Evolutionary conservation across 2,329 filamentous ascomycete species (phyloP), one percentile per base, ranked within the genome.

Genomic region (Dissoconium aciculare): DNA sequence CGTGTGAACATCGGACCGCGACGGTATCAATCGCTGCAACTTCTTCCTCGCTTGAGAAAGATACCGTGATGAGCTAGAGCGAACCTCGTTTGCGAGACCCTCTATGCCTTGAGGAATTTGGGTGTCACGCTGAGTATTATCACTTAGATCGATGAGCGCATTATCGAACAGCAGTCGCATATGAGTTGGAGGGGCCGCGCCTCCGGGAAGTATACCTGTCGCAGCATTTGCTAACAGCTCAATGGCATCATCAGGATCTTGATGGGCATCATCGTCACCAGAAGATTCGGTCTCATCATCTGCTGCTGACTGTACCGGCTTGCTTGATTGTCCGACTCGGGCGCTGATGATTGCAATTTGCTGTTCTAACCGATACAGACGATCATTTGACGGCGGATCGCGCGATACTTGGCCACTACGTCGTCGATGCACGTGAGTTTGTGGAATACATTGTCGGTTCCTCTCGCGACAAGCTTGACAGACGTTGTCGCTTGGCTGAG

Each of bases 151-250:
- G n/a, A 53, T 43, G 28, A 47, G 35, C 16, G 45, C 41, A 29
- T 52, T 51, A 21, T 52, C 43, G 33, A 53, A 52, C 6, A 52
- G 39, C 15, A 46, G 44, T 23, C 39, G 42, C 2, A 53, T 31
- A 33, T 53, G 49, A 5, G 43, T 35, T 15, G 50, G 50, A 21
- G 39, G 39, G 4, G 42, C 38, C 5, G 43, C 27, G n/a, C 38
- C 34, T n/a, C n/a, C n/a, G n/a, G n/a, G n/a, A n/a, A n/a, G n/a
- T n/a, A n/a, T n/a, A n/a, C n/a, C n/a, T n/a, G n/a, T n/a, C n/a
- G n/a, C n/a, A n/a, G n/a, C n/a, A n/a, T n/a, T n/a, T n/a, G n/a
- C n/a, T n/a, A n/a, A n/a, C n/a, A n/a, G n/a, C n/a, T n/a, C n/a
- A n/a, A n/a, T n/a, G n/a, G n/a, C n/a, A n/a, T n/a, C n/a, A n/a